These are phyloP conservation scores for Phaeosphaeriaceae sp. DNA, from an alignment of 2,329 filamentous ascomycete species.

Conservation along the genomic window DNA sequence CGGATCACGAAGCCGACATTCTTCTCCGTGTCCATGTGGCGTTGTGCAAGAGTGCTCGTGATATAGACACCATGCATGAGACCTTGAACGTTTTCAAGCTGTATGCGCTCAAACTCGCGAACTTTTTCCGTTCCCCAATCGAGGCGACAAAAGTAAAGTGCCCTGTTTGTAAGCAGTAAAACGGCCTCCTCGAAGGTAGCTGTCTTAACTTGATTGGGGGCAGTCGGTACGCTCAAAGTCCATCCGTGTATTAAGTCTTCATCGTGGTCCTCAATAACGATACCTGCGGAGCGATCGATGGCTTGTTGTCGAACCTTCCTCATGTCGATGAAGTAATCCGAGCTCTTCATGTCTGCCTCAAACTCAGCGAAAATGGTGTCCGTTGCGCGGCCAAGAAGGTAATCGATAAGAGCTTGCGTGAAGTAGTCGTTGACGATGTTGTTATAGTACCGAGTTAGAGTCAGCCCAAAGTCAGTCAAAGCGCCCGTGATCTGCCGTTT, in stretches of 20 bases:
- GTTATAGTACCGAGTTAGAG: conserved; percentile 77
- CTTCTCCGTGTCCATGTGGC: conserved; percentile 76
- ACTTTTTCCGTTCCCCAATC: conserved; percentile 97
- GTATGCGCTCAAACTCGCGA: conserved; percentile 85
- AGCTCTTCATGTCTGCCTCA: conserved; percentile 89
- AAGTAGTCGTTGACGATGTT: conserved; percentile 99
- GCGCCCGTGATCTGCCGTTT: conserved; percentile 92
- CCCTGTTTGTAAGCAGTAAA: conserved; percentile 82
- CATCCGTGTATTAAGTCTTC: conserved; percentile 90
- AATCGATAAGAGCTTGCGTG: conserved; percentile 93
- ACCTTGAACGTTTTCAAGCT: conserved; percentile 73
- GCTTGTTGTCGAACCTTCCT: conserved; percentile 84
- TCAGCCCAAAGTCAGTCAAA: conserved; percentile 88
- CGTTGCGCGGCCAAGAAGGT: conserved; percentile 86
- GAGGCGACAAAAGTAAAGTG: conserved; percentile 87
- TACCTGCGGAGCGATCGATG: conserved; percentile 85
- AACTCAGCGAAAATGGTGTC: conserved; percentile 91
- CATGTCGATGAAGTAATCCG: conserved; percentile 89
- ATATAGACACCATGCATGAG: conserved; percentile 88
- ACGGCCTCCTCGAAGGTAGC: conserved; percentile 88
- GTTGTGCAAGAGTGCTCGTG: conserved; percentile 80
- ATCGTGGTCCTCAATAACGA: conserved; percentile 76
- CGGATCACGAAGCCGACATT: conserved; percentile 86
- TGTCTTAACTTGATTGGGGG: conserved; percentile 70
- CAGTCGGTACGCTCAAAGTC: conserved; percentile 81